These are phyloP conservation scores for Saturnispora galanensis DNA, from an alignment of 805 yeast genomes.

Conservation along the genomic window DNA sequence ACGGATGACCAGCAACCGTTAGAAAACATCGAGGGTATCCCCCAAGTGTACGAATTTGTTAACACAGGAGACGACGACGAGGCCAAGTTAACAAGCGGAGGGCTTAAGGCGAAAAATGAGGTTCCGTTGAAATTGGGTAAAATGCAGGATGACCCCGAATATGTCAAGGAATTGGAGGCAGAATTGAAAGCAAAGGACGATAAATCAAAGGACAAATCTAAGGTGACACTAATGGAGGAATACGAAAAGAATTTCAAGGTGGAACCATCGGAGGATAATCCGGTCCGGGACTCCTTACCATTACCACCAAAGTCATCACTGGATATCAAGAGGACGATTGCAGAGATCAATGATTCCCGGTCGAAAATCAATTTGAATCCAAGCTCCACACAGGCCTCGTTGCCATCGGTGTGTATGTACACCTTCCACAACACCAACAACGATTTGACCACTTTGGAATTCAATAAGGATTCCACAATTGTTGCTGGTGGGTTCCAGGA, in stretches of 20 bases:
- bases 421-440: constrained; percentile 93
- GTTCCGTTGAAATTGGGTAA: constrained; percentile 74
- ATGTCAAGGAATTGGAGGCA: constrained; percentile 72
- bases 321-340: constrained; percentile 72
- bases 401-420: constrained; percentile 96
- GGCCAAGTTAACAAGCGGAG: constrained; percentile 28
- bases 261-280: constrained; percentile 51
- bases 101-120: constrained; percentile 35
- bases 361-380: constrained; percentile 38
- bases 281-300: constrained; percentile 67
- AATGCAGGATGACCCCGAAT: constrained; percentile 79
- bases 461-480: constrained; percentile 77
- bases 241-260: constrained; percentile 48
- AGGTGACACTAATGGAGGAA: constrained; percentile 49
- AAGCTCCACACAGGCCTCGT: constrained; percentile 46
- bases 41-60: constrained; percentile 30
- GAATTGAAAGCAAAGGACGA: constrained; percentile 76
- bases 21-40: constrained; percentile 37
- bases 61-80: constrained; percentile 19
- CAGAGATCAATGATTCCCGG: constrained; percentile 73
- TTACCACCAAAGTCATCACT: constrained; percentile 73
- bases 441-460: constrained; percentile 76
- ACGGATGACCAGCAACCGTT: constrained; percentile 37
- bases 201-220: constrained; percentile 21
- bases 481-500: constrained; percentile 95